Evolutionary conservation across 208 protist genomes (phyloP), one percentile per base, ranked within the genome.

Genomic region (Trypanosoma scelopori): DNA sequence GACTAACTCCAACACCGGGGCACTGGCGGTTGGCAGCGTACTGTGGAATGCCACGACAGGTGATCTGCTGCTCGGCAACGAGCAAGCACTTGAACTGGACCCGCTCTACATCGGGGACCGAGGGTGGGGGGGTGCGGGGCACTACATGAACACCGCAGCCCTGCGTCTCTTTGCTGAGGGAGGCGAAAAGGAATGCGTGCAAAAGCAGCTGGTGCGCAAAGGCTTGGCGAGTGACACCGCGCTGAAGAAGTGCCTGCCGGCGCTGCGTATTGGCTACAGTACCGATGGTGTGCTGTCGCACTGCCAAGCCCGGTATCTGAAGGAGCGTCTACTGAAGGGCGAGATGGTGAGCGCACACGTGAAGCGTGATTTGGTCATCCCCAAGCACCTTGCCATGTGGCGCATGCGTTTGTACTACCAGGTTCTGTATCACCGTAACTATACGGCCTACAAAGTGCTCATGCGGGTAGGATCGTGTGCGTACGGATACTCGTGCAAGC

Each of bases 111-210:
- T 74, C 20, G 55, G 62, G 18, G 61, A 74, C 39, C 22, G n/a
- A 32, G 69, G 69, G 13, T 74, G 69, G 69, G 69, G 69, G 6
- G 69, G 69, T 5, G 69, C 69, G 18, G 69, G 69, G 27, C 69
- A 70, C 57, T 55, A 50, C 25, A 63, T 74, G 55, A 67, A 74
- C 30, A 20, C 48, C n/a, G 53, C 53, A 3, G 69, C 69, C 6
- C 35, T 70, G n/a, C 63, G 52, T 7, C 4, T 37, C 0, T 66
- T 56, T 39, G 15, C 49, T 0, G 5, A 55, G 1, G 18, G 23
- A 1, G 37, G 50, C 16, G 43, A 74, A 25, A 23, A 45, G 5
- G 51, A 35, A 32, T 74, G 69, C 52, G 23, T 74, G 43, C 28
- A 43, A 27, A 16, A 20, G 12, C 27, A 70, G 46, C 15, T 74